Evolutionary conservation across 129 eudicot genomes (phyloP).

Genomic region (Glebionis coronaria): DNA sequence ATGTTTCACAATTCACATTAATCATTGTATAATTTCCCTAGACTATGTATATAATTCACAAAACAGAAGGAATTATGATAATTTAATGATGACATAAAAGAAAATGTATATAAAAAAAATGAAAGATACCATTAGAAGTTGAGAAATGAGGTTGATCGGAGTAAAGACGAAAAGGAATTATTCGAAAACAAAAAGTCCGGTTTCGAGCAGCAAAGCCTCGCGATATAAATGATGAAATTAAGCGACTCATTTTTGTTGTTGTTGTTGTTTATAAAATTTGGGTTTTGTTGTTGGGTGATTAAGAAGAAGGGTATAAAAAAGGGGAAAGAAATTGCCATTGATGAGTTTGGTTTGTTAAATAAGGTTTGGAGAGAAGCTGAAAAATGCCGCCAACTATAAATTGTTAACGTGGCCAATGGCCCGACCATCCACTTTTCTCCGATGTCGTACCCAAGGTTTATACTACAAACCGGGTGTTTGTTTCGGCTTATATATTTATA

Average conservation of each 20-base stretch:
- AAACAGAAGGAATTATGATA: neutral
- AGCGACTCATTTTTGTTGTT: constrained; percentile 23
- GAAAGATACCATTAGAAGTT: constrained; percentile 15
- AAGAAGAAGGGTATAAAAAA: neutral
- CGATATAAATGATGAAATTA: constrained; percentile 26
- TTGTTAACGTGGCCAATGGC: constrained; percentile 44
- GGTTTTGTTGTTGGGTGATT: constrained; percentile 20
- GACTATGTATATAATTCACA: neutral
- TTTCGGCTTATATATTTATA: too few species aligned
- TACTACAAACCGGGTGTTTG: too few species aligned
- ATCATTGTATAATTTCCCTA: too few species aligned
- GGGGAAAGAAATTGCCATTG: constrained; percentile 3
- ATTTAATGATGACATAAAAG: too few species aligned
- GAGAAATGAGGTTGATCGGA: constrained; percentile 26
- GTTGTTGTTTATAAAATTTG: neutral
- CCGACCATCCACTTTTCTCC: constrained; percentile 30
- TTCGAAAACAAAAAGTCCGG: constrained; percentile 20
- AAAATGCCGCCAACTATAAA: constrained; percentile 29
- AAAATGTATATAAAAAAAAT: neutral
- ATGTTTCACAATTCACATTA: too few species aligned
- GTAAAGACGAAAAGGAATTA: constrained; percentile 39
- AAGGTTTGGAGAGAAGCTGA: constrained; percentile 1
- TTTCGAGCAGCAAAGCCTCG: constrained; percentile 38
- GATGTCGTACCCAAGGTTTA: neutral
- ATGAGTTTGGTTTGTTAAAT: neutral